A percentile compares a stretch with the other conserved stretches of the same genome.
phyloP scores from a whole-genome alignment of 2,329 filamentous ascomycete genomes.

The Paecilomyces sp. region DNA sequence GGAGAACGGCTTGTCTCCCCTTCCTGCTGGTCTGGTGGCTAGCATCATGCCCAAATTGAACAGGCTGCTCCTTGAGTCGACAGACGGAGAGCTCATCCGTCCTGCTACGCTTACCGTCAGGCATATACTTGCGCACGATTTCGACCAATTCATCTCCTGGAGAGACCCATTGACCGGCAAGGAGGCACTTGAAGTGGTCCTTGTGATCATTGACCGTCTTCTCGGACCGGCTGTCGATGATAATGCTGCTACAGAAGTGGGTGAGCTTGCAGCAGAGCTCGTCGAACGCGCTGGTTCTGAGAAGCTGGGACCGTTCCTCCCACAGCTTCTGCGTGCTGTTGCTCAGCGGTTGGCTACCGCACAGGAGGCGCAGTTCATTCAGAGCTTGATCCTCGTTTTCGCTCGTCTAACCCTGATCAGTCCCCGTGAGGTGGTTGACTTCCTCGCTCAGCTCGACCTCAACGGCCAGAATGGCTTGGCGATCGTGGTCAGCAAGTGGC shows the following conservation, averaged over 20 bases:
- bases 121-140: constrained; percentile 83
- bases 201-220: constrained; percentile 87
- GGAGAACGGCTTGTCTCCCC: constrained; percentile 73
- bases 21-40: constrained; percentile 79
- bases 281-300: constrained; percentile 94
- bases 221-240: constrained; percentile 81
- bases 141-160: constrained; percentile 83
- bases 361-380: constrained; percentile 81
- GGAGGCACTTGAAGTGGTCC: constrained; percentile 77
- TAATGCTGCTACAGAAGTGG: constrained; percentile 90
- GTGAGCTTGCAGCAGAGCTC: constrained; percentile 84
- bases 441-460: constrained; percentile 78
- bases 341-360: constrained; percentile 77
- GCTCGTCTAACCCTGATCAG: constrained; percentile 80
- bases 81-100: constrained; percentile 82
- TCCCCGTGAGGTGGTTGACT: constrained; percentile 83
- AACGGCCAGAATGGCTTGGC: constrained; percentile 69
- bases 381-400: constrained; percentile 92
- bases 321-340: constrained; percentile 81
- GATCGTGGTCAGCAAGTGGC: constrained; percentile 87
- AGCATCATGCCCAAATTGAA: constrained; percentile 82
- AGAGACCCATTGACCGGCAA: constrained; percentile 68
- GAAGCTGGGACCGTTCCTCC: constrained; percentile 79
- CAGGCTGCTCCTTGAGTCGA: constrained; percentile 70
- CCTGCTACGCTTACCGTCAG: constrained; percentile 81